Conservation (phyloP, 768 basidiomycete genomes). For the Russula sp. region DNA sequence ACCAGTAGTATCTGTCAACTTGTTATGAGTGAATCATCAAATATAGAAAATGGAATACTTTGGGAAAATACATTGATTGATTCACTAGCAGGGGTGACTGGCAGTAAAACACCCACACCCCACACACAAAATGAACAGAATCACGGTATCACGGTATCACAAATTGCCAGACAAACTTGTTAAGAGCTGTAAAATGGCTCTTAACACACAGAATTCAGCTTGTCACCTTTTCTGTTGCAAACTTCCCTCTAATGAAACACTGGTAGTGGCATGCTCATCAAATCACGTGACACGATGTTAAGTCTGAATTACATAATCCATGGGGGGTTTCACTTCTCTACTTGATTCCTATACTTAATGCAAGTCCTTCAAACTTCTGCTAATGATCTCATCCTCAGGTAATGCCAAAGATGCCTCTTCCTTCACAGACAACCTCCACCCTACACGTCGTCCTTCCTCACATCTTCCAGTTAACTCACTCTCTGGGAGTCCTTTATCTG, state of each 20-base stretch:
- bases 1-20: not conserved
- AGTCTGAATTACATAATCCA: not conserved
- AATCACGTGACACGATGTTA: not conserved
- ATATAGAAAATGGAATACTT: not conserved
- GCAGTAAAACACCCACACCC: no score
- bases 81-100: no score
- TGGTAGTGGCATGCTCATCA: not conserved
- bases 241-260: no score
- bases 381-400: constrained; percentile 11
- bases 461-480: not conserved
- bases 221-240: not conserved
- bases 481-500: not conserved
- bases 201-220: not conserved
- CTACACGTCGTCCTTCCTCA: not conserved
- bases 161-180: not conserved
- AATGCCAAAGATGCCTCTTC: not conserved
- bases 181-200: not conserved
- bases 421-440: not conserved
- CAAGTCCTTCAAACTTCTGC: not conserved
- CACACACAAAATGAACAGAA: not conserved
- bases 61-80: not conserved
- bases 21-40: not conserved
- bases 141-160: not conserved
- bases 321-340: not conserved
- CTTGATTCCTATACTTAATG: not conserved